Evolutionary conservation across 2,329 filamentous ascomycete genomes (phyloP).

Genomic region (Penicillium rolfsii): DNA sequence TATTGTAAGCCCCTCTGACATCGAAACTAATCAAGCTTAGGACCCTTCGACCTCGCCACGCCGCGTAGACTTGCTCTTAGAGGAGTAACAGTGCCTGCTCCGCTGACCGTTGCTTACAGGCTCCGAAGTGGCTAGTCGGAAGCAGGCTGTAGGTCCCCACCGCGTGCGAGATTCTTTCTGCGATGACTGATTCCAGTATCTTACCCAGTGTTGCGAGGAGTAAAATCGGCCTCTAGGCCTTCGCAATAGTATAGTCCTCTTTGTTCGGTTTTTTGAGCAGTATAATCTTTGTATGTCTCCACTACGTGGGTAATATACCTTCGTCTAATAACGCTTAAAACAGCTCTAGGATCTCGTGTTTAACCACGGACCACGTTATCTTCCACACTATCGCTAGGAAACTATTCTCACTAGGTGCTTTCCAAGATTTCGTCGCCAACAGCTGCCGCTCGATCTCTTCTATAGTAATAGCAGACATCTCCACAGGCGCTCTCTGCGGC

Average conservation of each 20-base stretch:
- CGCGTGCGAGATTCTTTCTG: constrained; percentile 34
- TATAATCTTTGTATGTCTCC: constrained; percentile 29
- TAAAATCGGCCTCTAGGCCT: constrained; percentile 30
- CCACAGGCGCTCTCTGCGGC: constrained; percentile 18
- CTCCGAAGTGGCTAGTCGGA: constrained; percentile 44
- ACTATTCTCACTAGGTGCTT: constrained; percentile 21
- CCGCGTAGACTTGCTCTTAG: constrained; percentile 32
- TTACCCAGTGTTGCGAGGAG: constrained; percentile 36
- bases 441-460: constrained; percentile 27
- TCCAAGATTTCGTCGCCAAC: constrained; percentile 18
- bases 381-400: constrained; percentile 29
- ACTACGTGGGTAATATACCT: constrained; percentile 21
- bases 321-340: constrained; percentile 26
- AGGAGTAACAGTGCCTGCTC: constrained; percentile 41
- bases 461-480: constrained; percentile 23
- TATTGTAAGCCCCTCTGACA: constrained; percentile 40
- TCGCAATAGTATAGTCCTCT: constrained; percentile 23
- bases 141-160: constrained; percentile 36
- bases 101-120: constrained; percentile 39
- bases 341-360: constrained; percentile 23
- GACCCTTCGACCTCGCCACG: constrained; percentile 28
- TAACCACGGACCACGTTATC: constrained; percentile 29
- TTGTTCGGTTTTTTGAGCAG: constrained; percentile 31
- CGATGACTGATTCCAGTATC: constrained; percentile 36
- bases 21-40: constrained; percentile 39